Base-by-base conservation (phyloP, 2,329 filamentous ascomycete species). In the Aspergillus thermomutatus region DNA sequence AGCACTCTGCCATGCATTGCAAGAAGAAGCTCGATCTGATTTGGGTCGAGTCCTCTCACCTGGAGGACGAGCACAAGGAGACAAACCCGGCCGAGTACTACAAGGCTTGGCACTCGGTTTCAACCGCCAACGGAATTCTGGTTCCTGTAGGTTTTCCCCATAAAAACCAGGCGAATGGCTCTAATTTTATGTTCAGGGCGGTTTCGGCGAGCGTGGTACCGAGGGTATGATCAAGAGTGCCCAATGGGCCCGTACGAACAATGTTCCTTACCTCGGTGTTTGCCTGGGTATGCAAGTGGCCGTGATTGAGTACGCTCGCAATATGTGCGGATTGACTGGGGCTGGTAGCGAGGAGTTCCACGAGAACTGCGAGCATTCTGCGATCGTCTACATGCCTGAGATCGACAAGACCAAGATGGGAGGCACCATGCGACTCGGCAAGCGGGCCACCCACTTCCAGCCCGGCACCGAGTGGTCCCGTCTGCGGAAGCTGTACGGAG, bases 351-450 rank as follows among this genome's bases (percentile, higher is more conserved):
- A 79, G 54, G 85, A 87, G 63, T 81, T 87, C 61, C 74, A 83
- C 54, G 72, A 75, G 9, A 57, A 71, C 17, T 83, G 86, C n/a
- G 78, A 85, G 49, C 80, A 92, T 69, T 85, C 84, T 26, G 84
- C 90, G 27, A 86, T 99, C 64, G 84, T 97, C 64, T 93, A 89
- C 77, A 99, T 97, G 94, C 93, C 93, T 1, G 93, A 97, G 72
- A 83, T 89, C 64, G 84, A 89, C 75, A 85, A 87, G 70, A 82
- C 80, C n/a, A 87, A 88, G 60, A 82, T 92, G 74, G 91, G 92
- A 53, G 92, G 89, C 21, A 95, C 90, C 1, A 96, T 96, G 92
- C 84, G 91, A 59, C 84, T 96, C 1, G 91, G 92, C 56, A 82
- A 87, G 25, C 87, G 89, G 25, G 81, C 87, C 14, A 90, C 88